A percentile compares a stretch with the other conserved stretches of the same genome.
These are phyloP conservation scores for Rhamnella rubrinervis DNA, from an alignment of 331 rosid species.

Conservation along the genomic window DNA sequence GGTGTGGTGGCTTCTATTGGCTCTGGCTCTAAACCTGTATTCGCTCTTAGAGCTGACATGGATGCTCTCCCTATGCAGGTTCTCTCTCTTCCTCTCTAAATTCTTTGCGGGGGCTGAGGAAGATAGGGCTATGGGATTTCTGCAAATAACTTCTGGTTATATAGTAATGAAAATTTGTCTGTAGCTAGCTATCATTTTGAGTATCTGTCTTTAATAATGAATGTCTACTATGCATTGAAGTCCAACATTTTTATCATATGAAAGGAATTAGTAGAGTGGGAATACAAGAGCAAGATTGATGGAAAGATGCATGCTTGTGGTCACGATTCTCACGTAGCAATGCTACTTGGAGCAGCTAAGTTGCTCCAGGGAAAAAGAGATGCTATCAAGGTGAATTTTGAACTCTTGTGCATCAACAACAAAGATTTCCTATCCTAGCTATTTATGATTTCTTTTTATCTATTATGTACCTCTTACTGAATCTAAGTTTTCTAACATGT, in stretches of 20 bases:
- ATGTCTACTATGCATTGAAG: neutral
- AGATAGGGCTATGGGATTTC: too few species aligned
- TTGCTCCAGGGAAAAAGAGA: slow-evolving; percentile 30
- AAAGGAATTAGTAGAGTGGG: slow-evolving; percentile 49
- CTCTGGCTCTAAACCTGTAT: slow-evolving; percentile 26
- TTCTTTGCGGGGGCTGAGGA: neutral
- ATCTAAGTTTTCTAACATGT: neutral
- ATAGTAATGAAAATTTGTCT: too few species aligned
- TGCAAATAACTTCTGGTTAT: slow-evolving; percentile 1
- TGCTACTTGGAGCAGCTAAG: slow-evolving; percentile 52
- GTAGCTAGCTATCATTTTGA: too few species aligned
- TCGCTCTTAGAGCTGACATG: slow-evolving; percentile 46
- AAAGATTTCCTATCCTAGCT: neutral
- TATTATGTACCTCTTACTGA: neutral
- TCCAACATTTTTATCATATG: neutral
- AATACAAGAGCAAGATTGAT: slow-evolving; percentile 40
- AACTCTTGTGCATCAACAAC: neutral
- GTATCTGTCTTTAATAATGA: neutral
- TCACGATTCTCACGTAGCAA: slow-evolving; percentile 52
- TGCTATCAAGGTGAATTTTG: slow-evolving; percentile 27
- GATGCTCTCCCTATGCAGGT: slow-evolving; percentile 50
- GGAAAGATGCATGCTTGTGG: slow-evolving; percentile 53
- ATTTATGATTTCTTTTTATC: neutral
- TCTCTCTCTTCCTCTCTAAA: slow-evolving; percentile 7
- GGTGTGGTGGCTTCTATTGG: slow-evolving; percentile 41